Evolutionary conservation across 2,329 filamentous ascomycete genomes (phyloP), one percentile per base, ranked within the genome.

Genomic region (Fusarium incarnatum): DNA sequence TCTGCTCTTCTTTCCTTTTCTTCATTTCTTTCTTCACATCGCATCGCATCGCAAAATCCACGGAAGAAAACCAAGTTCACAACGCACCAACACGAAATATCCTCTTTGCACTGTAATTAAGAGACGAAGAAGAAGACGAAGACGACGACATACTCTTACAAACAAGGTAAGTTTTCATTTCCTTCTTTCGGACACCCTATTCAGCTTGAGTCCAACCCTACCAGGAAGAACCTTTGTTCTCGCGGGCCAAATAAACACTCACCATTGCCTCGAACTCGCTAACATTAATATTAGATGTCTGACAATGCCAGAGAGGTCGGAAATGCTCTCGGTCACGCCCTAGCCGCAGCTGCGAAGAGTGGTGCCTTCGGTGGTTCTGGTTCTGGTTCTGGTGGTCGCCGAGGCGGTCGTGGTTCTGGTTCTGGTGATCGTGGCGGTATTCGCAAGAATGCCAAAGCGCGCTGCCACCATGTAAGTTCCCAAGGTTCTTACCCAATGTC

Each of bases 401-500:
- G 45, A 15, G 45, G 25, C 9, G 45, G 45, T 4, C 45, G 13
- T 16, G 45, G 25, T 13, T 27, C 25, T 20, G 41, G 28, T 12
- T 12, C 11, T 12, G 30, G 30, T 5, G 30, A 4, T 8, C 30
- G 16, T 9, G 42, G 42, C 9, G 42, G 44, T 5, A 8, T 46
- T 28, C 44, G 25, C 23, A 28, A 28, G 44, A 6, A 27, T 18
- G 1, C 15, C 10, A 32, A 2, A 32, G 0, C 16, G 1, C 44
- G 23, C 7, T 28, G 18, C 18, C 6, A 15, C 18, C 25, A 1
- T 10, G 44, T 27, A 46, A 28, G 25, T 20, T 15, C 44, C 4
- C 18, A n/a, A 2, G 15, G 1, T 8, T 32, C 30, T 16, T 32
- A 1, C 30, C 3, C 10, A 5, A 15, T 2, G 9, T 13, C 7